A percentile compares a stretch with the other conserved stretches of the same genome.
Conservation (phyloP, 1,284 basidiomycete species). For the Moesziomyces globuligerus region DNA sequence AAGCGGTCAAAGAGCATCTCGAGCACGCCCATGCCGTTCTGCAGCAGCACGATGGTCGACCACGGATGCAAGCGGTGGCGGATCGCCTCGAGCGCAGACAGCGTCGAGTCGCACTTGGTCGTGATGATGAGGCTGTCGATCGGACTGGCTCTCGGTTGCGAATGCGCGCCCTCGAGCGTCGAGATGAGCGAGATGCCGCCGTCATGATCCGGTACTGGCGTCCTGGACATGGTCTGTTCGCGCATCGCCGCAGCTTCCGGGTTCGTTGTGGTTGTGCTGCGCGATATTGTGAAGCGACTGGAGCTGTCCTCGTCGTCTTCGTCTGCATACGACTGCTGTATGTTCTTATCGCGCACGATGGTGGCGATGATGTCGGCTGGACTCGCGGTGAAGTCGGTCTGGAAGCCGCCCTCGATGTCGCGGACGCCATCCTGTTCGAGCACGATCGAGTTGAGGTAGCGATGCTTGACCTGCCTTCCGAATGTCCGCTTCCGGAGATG, state of each 20-base stretch:
- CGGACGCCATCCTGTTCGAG: constrained; percentile 53
- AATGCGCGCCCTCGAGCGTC: constrained; percentile 21
- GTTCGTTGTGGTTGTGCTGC: constrained; percentile 5
- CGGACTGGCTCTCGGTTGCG: constrained; percentile 37
- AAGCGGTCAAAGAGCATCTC: constrained; percentile 77
- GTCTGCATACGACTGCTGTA: constrained; percentile 10
- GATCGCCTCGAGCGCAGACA: constrained; percentile 74
- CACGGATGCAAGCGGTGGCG: constrained; percentile 75
- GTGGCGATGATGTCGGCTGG: constrained; percentile 34
- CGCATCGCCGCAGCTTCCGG: constrained; percentile 16
- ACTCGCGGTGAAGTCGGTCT: constrained; percentile 45
- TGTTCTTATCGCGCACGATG: constrained; percentile 15
- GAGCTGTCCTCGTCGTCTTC: constrained; percentile 3
- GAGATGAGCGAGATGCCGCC: constrained; percentile 44
- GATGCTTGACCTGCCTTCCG: constrained; percentile 19
- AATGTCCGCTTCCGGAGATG: constrained; percentile 47
- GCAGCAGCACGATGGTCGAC: constrained; percentile 86
- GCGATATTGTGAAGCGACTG: constrained; percentile 35
- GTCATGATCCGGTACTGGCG: constrained; percentile 36
- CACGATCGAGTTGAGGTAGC: constrained; percentile 29
- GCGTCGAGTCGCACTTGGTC: constrained; percentile 79
- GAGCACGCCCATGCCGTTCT: constrained; percentile 91
- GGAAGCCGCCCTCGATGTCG: constrained; percentile 45
- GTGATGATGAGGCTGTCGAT: constrained; percentile 77
- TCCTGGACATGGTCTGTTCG: constrained; percentile 20